phyloP scores from a whole-genome alignment of 1,284 basidiomycete genomes.

The Hypsizygus ulmarius region DNA sequence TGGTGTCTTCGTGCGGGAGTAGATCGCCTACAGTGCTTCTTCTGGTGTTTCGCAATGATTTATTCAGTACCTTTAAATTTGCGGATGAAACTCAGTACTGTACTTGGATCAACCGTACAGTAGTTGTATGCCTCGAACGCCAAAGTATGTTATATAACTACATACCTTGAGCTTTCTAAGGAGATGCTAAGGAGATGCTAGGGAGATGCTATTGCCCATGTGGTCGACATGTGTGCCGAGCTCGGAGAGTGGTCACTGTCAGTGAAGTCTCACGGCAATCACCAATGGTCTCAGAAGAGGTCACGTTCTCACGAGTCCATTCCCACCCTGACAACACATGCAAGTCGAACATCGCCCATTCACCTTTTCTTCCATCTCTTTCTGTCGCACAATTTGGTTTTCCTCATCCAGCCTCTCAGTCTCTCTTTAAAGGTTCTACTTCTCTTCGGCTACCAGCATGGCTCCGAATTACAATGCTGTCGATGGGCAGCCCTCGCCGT shows the following conservation, averaged over 20 bases:
- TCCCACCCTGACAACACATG: conserved; percentile 6
- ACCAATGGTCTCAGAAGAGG: not conserved
- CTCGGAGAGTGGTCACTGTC: too few species aligned
- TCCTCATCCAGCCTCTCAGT: conserved; percentile 13
- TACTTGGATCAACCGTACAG: too few species aligned
- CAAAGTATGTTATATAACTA: too few species aligned
- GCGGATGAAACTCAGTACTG: too few species aligned
- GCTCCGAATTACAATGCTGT: conserved; percentile 49
- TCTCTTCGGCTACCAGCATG: conserved; percentile 26
- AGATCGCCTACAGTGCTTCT: not conserved
- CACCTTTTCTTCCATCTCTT: conserved; percentile 7
- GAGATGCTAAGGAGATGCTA: too few species aligned
- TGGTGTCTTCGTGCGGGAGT: conserved; percentile 65
- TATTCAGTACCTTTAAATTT: too few species aligned
- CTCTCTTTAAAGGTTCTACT: conserved; percentile 21
- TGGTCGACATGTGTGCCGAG: too few species aligned
- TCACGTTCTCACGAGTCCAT: conserved; percentile 7
- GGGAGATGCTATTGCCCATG: too few species aligned
- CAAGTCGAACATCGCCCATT: not conserved
- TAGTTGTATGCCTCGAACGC: too few species aligned
- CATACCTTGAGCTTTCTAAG: too few species aligned
- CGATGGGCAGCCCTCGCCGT: conserved; percentile 32
- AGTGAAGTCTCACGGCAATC: not conserved
- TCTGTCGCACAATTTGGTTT: conserved; percentile 6
- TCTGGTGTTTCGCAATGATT: not conserved